Percentiles rank a stretch among this genome's conserved stretches.
Conservation (phyloP, 768 basidiomycete genomes). For the Suillus tomentosus region DNA sequence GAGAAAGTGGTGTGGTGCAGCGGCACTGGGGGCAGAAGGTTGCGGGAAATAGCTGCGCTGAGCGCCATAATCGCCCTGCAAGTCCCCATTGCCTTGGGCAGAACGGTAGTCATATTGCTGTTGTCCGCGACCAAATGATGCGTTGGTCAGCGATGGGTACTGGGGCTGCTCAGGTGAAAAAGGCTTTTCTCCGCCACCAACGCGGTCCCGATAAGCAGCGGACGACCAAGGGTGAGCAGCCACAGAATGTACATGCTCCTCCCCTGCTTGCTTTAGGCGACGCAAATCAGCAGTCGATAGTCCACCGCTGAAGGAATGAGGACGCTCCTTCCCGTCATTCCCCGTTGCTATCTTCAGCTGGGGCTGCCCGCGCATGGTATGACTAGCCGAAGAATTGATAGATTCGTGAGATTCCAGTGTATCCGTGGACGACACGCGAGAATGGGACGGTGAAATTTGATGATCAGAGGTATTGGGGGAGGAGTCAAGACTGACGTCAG, state of each 20-base stretch:
- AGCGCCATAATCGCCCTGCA: constrained; percentile 54
- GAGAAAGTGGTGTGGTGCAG: constrained; percentile 47
- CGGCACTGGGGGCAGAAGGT: constrained; percentile 41
- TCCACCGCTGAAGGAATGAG: constrained; percentile 81
- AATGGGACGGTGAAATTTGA: constrained; percentile 68
- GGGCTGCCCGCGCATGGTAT: constrained; percentile 55
- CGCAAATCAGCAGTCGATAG: constrained; percentile 73
- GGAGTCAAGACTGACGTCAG: constrained; percentile 70
- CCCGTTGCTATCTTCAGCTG: constrained; percentile 54
- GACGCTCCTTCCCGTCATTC: constrained; percentile 70
- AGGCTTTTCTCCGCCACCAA: constrained; percentile 43
- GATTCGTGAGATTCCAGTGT: constrained; percentile 65
- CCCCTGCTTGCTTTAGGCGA: constrained; percentile 71
- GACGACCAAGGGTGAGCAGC: constrained; percentile 54
- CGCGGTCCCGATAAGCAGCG: constrained; percentile 49
- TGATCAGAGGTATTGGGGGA: constrained; percentile 72
- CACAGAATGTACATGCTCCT: constrained; percentile 39
- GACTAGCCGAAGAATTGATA: constrained; percentile 50
- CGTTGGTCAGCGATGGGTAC: constrained; percentile 70
- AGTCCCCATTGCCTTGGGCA: constrained; percentile 34
- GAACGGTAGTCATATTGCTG: constrained; percentile 55
- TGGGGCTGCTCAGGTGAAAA: constrained; percentile 44
- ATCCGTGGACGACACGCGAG: constrained; percentile 83
- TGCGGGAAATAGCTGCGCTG: constrained; percentile 56
- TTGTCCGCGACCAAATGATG: constrained; percentile 50